Evolutionary conservation across 1,139 yeast species (phyloP).

Genomic region (Protomyces macrosporus): DNA sequence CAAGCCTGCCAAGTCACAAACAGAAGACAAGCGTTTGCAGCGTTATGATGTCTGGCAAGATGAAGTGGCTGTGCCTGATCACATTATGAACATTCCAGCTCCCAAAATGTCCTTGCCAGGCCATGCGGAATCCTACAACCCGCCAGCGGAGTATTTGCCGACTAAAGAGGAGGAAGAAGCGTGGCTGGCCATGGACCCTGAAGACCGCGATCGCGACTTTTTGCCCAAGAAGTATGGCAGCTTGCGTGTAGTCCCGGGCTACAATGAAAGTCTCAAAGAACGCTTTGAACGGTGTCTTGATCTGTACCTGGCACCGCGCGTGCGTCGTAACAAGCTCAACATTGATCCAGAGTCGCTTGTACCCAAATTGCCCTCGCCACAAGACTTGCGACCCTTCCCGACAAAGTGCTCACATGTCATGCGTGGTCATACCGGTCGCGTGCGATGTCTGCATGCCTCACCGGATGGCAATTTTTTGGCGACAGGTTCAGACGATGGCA

Average conservation of each 20-base stretch:
- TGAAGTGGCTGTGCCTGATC: conserved; percentile 48
- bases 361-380: conserved; percentile 95
- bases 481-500: conserved; percentile 95
- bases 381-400: conserved; percentile 97
- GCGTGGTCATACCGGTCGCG: conserved; percentile 75
- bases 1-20: conserved; percentile 46
- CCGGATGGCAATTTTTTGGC: conserved; percentile 94
- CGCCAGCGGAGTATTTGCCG: conserved; percentile 88
- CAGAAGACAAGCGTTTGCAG: conserved; percentile 39
- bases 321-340: conserved; percentile 76
- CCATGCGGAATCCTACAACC: conserved; percentile 92
- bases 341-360: conserved; percentile 94
- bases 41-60: conserved; percentile 82
- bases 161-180: conserved; percentile 69
- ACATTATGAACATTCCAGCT: conserved; percentile 86
- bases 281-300: conserved; percentile 91
- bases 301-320: conserved; percentile 92
- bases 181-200: conserved; percentile 69
- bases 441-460: conserved; percentile 77
- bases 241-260: conserved; percentile 90
- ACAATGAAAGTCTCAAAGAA: conserved; percentile 77
- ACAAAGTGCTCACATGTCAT: conserved; percentile 79
- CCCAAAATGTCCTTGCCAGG: conserved; percentile 96
- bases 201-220: conserved; percentile 54
- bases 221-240: conserved; percentile 77